Evolutionary conservation across 192 early-diverging fungal genomes (phyloP), one percentile per base, ranked within the genome.

Genomic region (Paraglomus occultum): DNA sequence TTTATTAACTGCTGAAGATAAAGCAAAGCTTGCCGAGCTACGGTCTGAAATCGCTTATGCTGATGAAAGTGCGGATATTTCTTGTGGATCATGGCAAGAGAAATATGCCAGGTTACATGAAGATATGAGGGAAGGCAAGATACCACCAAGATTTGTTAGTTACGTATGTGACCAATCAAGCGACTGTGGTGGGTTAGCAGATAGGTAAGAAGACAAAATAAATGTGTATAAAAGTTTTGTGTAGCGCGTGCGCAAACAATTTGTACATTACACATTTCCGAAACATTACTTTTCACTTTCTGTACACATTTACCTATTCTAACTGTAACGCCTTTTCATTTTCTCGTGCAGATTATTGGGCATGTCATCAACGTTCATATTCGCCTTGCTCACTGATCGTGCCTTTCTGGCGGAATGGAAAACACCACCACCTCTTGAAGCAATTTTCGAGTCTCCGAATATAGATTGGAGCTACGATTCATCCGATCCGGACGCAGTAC

Each of bases 291-390:
- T 53, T 20, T 14, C 51, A 38, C n/a, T 42, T 18, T 67, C 52
- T 51, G 0, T 6, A 43, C n/a, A 61, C 14, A 15, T 10, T 17
- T 23, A 59, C 22, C 14, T 59, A 20, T 22, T 23, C 40, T 60
- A 60, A 20, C 8, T 9, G 38, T 49, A n/a, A 14, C 39, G 23
- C 42, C 38, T 22, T 43, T 53, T 47, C 22, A 14, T 23, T 46
- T 63, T 43, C 52, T 55, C 70, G 0, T 22, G 12, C 5, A 70
- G 57, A 4, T 52, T 67, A 18, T 17, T 73, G 75, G 79, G 79
- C 20, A 81, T 81, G 80, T 74, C 78, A 31, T 81, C 80, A 14
- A 79, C 80, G 8, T 79, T 81, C 40, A 64, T 81, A 46, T 79
- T 68, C 50, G 77, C 77, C n/a, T 47, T 81, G 4, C 40, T 81